These are phyloP conservation scores for Fusarium pininemorale DNA, from an alignment of 2,329 filamentous ascomycete species.

Conservation along the genomic window DNA sequence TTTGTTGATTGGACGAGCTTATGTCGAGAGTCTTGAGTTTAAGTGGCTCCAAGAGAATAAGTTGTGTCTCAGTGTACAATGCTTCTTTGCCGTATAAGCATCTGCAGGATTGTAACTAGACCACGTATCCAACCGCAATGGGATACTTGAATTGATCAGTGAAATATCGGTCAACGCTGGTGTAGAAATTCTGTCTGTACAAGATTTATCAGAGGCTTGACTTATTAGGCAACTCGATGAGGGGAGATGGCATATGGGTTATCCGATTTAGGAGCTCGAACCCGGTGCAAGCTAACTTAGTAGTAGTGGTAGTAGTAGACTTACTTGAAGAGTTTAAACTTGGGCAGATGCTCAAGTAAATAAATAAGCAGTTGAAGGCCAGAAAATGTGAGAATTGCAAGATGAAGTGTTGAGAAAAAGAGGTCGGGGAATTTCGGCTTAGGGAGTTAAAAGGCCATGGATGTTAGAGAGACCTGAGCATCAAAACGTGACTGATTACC, in stretches of 20 bases:
- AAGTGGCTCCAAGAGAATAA: neutral
- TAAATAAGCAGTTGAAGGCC: neutral
- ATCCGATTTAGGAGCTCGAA: constrained; percentile 27
- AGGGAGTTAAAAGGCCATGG: neutral
- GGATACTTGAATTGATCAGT: neutral
- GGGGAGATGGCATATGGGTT: constrained; percentile 14
- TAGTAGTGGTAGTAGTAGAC: constrained; percentile 34
- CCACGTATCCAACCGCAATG: neutral
- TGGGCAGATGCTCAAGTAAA: neutral
- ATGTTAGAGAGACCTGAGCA: neutral
- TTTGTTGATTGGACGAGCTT: neutral
- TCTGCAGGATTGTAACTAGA: neutral
- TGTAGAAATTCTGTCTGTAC: constrained; percentile 12
- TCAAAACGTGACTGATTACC: constrained; percentile 9
- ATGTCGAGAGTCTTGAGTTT: neutral
- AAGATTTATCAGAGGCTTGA: constrained; percentile 15
- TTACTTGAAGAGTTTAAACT: constrained; percentile 15
- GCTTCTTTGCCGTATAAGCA: neutral
- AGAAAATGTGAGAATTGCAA: neutral
- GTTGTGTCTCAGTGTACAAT: constrained; percentile 8
- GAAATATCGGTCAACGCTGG: neutral
- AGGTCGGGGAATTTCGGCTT: constrained; percentile 16
- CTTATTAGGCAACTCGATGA: constrained; percentile 6
- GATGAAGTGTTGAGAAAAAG: neutral
- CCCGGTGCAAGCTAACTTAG: constrained; percentile 10